Conservation (phyloP, 1,284 basidiomycete species). For the Ceratobasidium sp. region DNA sequence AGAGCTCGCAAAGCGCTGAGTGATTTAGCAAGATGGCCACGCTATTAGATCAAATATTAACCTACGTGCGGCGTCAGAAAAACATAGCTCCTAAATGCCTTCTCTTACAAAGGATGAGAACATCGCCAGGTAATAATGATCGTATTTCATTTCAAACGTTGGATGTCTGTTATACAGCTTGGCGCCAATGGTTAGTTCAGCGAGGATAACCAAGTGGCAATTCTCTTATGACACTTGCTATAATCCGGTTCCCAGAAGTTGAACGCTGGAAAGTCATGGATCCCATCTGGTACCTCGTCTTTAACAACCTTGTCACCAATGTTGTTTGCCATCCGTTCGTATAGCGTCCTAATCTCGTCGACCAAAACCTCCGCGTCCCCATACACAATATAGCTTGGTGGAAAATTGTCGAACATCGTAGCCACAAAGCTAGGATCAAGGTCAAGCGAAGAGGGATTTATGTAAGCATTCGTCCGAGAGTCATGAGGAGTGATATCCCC, state of each 20-base stretch:
- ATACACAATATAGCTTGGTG: constrained; percentile 67
- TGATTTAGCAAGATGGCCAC: constrained; percentile 2
- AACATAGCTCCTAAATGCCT: too few species aligned
- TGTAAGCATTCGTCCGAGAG: constrained; percentile 63
- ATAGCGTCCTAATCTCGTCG: constrained; percentile 64
- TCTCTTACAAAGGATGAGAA: too few species aligned
- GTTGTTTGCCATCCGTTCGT: constrained; percentile 58
- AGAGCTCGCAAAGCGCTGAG: constrained; percentile 3
- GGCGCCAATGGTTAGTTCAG: not conserved
- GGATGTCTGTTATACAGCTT: not conserved
- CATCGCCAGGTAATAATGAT: too few species aligned
- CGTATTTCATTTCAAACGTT: not conserved
- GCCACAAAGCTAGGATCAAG: constrained; percentile 55
- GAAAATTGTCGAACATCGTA: constrained; percentile 65
- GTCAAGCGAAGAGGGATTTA: constrained; percentile 68
- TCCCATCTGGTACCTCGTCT: constrained; percentile 64
- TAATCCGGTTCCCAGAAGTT: constrained; percentile 70
- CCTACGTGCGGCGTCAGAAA: not conserved
- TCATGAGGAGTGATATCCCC: constrained; percentile 59
- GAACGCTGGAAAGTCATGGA: constrained; percentile 68
- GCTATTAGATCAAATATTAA: not conserved
- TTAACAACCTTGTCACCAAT: constrained; percentile 61
- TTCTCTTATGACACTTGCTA: constrained; percentile 50
- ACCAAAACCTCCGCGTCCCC: constrained; percentile 68
- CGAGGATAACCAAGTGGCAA: constrained; percentile 33